Evolutionary conservation across 2,329 filamentous ascomycete genomes (phyloP).

Genomic region (Pseudogymnoascus verrucosus): DNA sequence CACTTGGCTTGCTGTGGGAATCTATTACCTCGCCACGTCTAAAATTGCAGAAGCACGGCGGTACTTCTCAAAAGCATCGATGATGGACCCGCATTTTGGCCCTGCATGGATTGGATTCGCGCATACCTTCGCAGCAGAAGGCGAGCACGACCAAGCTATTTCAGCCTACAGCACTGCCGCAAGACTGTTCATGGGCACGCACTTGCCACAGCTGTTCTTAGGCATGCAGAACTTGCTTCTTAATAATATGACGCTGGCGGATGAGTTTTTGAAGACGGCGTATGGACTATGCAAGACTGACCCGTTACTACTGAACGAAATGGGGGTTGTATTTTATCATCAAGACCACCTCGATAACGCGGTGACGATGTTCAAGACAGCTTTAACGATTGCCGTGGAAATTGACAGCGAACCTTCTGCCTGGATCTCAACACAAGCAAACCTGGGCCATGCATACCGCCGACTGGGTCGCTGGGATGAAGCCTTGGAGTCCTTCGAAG

Average conservation of each 20-base stretch:
- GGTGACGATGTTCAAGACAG: conserved; percentile 66
- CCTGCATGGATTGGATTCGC: conserved; percentile 98
- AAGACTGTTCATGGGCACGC: conserved; percentile 90
- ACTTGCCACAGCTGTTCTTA: conserved; percentile 88
- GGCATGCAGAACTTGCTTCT: conserved; percentile 98
- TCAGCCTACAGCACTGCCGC: conserved; percentile 95
- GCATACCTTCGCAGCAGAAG: conserved; percentile 94
- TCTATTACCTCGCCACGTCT: conserved; percentile 85
- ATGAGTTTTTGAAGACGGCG: conserved; percentile 88
- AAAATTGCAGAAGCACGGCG: conserved; percentile 88
- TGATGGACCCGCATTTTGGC: conserved; percentile 96
- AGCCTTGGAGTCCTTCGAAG: conserved; percentile 74
- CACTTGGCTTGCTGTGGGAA: conserved; percentile 88
- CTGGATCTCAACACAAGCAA: conserved; percentile 77
- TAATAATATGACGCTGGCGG: conserved; percentile 87
- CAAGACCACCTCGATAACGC: conserved; percentile 72
- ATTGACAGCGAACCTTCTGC: conserved; percentile 76
- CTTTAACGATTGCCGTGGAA: conserved; percentile 68
- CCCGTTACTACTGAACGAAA: conserved; percentile 86
- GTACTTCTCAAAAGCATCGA: conserved; percentile 94
- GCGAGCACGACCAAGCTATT: conserved; percentile 96
- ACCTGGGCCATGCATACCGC: conserved; percentile 81
- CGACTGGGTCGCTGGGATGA: conserved; percentile 60
- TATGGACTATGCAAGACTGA: conserved; percentile 77
- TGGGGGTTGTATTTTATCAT: conserved; percentile 93